Conservation (phyloP, 2,329 filamentous ascomycete genomes). For the Colletotrichum abscissum region DNA sequence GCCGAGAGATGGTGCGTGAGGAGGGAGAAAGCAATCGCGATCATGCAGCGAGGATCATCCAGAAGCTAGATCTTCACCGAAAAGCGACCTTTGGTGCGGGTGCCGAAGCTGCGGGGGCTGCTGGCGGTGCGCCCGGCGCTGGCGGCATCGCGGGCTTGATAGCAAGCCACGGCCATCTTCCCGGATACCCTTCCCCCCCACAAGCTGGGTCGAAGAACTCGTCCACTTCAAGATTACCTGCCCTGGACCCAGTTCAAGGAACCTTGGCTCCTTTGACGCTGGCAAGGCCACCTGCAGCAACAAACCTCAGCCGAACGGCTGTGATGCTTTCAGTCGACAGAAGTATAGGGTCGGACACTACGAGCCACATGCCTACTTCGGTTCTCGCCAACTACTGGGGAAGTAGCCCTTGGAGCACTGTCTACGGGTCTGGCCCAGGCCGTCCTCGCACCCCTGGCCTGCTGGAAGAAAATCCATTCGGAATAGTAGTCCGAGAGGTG, state of each 20-base stretch:
- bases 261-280: slow-evolving; percentile 85
- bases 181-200: slow-evolving; percentile 59
- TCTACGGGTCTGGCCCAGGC: slow-evolving; percentile 43
- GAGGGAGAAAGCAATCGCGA: slow-evolving; percentile 83
- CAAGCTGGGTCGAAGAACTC: slow-evolving; percentile 21
- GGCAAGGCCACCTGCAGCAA: slow-evolving; percentile 84
- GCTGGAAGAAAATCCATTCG: slow-evolving; percentile 53
- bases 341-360: slow-evolving; percentile 72
- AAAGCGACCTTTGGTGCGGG: slow-evolving; percentile 73
- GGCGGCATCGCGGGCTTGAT: slow-evolving; percentile 87
- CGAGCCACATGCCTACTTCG: slow-evolving; percentile 82
- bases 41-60: slow-evolving; percentile 88
- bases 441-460: slow-evolving; percentile 32
- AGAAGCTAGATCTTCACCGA: slow-evolving; percentile 90
- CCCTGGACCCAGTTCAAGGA: slow-evolving; percentile 48
- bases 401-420: slow-evolving; percentile 77
- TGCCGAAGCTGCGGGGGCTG: slow-evolving; percentile 50
- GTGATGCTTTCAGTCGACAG: slow-evolving; percentile 84
- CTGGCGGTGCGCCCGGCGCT: slow-evolving; percentile 52
- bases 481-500: slow-evolving; percentile 50
- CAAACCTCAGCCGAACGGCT: slow-evolving; percentile 86
- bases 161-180: slow-evolving; percentile 82
- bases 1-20: slow-evolving; percentile 63
- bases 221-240: slow-evolving; percentile 41
- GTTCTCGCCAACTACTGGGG: slow-evolving; percentile 96